These are phyloP conservation scores for Syzygium grande DNA, from an alignment of 345 rosid species.

Conservation along the genomic window DNA sequence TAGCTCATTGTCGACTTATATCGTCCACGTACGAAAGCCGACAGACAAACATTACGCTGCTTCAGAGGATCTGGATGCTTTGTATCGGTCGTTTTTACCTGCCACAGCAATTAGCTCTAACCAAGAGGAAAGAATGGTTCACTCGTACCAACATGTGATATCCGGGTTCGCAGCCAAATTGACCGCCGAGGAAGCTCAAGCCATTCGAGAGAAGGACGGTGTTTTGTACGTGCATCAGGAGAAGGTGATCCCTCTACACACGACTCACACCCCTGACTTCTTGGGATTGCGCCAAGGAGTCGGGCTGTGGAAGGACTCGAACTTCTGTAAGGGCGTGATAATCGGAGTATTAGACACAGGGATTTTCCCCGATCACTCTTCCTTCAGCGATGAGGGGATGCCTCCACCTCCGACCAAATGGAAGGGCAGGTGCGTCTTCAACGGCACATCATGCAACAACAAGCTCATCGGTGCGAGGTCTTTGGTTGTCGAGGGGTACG, in stretches of 20 bases:
- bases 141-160: slow-evolving; percentile 17
- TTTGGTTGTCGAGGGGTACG: not conserved
- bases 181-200: slow-evolving; percentile 22
- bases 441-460: slow-evolving; percentile 31
- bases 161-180: slow-evolving; percentile 32
- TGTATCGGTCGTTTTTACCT: slow-evolving; percentile 26
- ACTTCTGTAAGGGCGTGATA: slow-evolving; percentile 31
- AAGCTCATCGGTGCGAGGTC: slow-evolving; percentile 57
- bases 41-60: not conserved
- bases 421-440: slow-evolving; percentile 43
- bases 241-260: slow-evolving; percentile 22
- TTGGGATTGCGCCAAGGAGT: slow-evolving; percentile 20
- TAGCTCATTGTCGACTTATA: slow-evolving; percentile 17
- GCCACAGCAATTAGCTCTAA: not conserved
- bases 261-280: slow-evolving; percentile 43
- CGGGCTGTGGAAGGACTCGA: slow-evolving; percentile 31
- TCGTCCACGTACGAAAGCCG: slow-evolving; percentile 22
- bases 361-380: slow-evolving; percentile 31
- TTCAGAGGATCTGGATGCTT: slow-evolving; percentile 8
- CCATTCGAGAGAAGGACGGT: slow-evolving; percentile 17
- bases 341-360: slow-evolving; percentile 45
- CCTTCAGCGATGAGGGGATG: slow-evolving; percentile 35
- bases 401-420: slow-evolving; percentile 35
- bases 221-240: slow-evolving; percentile 28
- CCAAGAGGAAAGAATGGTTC: not conserved